A percentile compares a stretch with the other conserved stretches of the same genome.
Evolutionary conservation across 2,329 filamentous ascomycete genomes (phyloP).

Genomic region (Dactylellina leptospora): DNA sequence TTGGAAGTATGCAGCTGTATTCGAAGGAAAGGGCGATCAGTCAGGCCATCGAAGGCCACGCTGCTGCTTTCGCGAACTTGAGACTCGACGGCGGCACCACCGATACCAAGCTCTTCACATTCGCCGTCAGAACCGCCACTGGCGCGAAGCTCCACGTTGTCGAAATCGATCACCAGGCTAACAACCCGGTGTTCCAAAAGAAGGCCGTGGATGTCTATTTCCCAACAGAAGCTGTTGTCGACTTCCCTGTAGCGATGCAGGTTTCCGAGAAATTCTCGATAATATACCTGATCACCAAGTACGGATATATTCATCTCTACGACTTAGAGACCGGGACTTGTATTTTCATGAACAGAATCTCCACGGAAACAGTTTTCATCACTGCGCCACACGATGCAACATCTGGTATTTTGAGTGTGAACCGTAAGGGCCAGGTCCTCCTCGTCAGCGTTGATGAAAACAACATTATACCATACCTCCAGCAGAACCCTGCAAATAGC

Average conservation of each 20-base stretch:
- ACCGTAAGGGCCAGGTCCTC: conserved; percentile 95
- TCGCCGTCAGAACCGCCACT: conserved; percentile 86
- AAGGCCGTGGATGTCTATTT: conserved; percentile 98
- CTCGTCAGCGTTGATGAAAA: conserved; percentile 92
- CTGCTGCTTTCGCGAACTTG: conserved; percentile 89
- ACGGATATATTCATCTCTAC: conserved; percentile 98
- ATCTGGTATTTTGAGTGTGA: conserved; percentile 89
- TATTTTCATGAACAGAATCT: conserved; percentile 99
- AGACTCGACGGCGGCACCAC: conserved; percentile 86
- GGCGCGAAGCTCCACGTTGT: conserved; percentile 97
- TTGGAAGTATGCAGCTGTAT: conserved; percentile 96
- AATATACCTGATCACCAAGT: conserved; percentile 97
- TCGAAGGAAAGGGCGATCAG: conserved; percentile 95
- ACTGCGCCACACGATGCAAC: conserved; percentile 85
- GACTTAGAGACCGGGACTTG: conserved; percentile 94
- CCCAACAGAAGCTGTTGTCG: conserved; percentile 91
- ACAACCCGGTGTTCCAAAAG: conserved; percentile 90
- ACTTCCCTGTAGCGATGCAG: conserved; percentile 98
- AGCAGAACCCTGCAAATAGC: conserved; percentile 94
- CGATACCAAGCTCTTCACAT: conserved; percentile 95
- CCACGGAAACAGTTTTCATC: conserved; percentile 98
- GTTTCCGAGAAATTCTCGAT: conserved; percentile 96
- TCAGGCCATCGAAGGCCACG: conserved; percentile 96
- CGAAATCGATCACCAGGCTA: conserved; percentile 91
- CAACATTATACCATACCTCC: conserved; percentile 90